phyloP scores from a whole-genome alignment of 1,284 basidiomycete species.

The Coniophora puteana region DNA sequence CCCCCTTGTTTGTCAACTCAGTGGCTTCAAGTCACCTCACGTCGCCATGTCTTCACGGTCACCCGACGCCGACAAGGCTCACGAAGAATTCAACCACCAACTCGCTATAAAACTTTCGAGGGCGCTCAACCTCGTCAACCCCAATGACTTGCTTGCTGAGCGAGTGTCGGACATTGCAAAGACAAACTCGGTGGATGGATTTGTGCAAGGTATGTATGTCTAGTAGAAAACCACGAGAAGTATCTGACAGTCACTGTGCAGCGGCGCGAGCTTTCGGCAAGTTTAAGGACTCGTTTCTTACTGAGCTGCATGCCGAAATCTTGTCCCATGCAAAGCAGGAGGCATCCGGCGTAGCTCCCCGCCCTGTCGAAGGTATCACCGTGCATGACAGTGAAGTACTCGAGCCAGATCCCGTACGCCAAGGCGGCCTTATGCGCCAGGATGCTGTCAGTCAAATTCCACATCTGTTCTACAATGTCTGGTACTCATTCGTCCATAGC shows the following conservation, averaged over 20 bases:
- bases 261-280: slow-evolving; percentile 85
- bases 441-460: slow-evolving; percentile 52
- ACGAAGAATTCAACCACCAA: slow-evolving; percentile 66
- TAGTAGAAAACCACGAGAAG: neutral
- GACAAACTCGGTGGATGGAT: slow-evolving; percentile 60
- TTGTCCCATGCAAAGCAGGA: slow-evolving; percentile 66
- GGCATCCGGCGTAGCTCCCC: slow-evolving; percentile 47
- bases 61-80: slow-evolving; percentile 1
- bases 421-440: slow-evolving; percentile 70
- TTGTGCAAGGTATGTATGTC: slow-evolving; percentile 45
- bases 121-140: slow-evolving; percentile 74
- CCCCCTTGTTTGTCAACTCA: too few relatives aligned
- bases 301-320: slow-evolving; percentile 54
- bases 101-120: slow-evolving; percentile 80
- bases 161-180: slow-evolving; percentile 80
- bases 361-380: slow-evolving; percentile 68
- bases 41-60: slow-evolving; percentile 9
- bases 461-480: neutral
- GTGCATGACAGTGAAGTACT: slow-evolving; percentile 81
- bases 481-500: slow-evolving; percentile 35
- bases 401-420: slow-evolving; percentile 71
- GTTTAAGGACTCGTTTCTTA: slow-evolving; percentile 65
- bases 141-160: slow-evolving; percentile 78
- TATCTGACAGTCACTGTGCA: slow-evolving; percentile 20
- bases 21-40: too few relatives aligned